Base-by-base conservation (phyloP, 2,329 filamentous ascomycete genomes). In the Acephala macrosclerotiorum region DNA sequence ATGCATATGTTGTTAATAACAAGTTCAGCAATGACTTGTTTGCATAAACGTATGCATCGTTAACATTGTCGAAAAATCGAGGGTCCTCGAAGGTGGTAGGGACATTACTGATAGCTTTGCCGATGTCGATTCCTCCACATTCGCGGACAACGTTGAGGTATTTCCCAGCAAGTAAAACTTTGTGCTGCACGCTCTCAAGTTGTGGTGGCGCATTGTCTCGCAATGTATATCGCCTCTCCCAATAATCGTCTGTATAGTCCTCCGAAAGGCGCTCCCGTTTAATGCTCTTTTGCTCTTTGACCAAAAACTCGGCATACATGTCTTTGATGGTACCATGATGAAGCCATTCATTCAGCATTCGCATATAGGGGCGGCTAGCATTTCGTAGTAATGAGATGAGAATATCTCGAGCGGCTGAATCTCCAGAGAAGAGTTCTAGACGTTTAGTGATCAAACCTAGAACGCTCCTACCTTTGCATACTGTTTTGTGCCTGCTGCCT, bases 141-240 rank as follows among this genome's bases (percentile, higher is more conserved):
- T 99, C 96, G 67, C 96, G 89, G n/a, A 99, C 96, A 3, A 99
- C 96, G 72, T 99, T 99, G 60, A 99, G 87, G 76, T 99, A 99
- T 78, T 99, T 99, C 45, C 96, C 96, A 20, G 96, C 96, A 36
- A 99, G 84, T 2, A 99, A 83, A 1, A 98, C 95, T 79, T 97
- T 97, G 72, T 97, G 94, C 76, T 96, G 96, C 71, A 98, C 91
- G 33, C 87, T 89, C 76, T 96, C 91, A 5, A 99, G 86, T 76
- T 99, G 96, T 9, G 95, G 94, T 2, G 96, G 96, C 0, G 98
- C 90, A 66, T 97, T 91, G 58, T 97, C 93, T 66, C 96, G 90
- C 68, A 99, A 91, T 4, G 96, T 98, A 76, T 99, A 99, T 69
- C 96, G 87, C 75, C 97, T 93, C 77, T 99, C 96, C 96, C 96